These are phyloP conservation scores for Phytophthora nicotianae DNA, from an alignment of 352 stramenopile species.

Conservation along the genomic window DNA sequence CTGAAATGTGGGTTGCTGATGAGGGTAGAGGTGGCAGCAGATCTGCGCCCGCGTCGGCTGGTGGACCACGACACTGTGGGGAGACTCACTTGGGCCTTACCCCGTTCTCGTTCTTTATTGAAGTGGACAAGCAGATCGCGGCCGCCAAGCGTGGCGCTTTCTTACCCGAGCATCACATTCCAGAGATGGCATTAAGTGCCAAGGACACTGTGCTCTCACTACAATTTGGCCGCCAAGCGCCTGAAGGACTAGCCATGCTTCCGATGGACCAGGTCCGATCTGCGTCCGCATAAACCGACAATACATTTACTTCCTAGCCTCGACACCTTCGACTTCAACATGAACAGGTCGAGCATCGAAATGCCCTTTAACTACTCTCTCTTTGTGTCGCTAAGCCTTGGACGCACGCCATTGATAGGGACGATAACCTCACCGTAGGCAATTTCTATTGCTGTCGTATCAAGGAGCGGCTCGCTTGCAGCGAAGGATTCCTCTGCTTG, in stretches of 20 bases:
- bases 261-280: slow-evolving; percentile 25
- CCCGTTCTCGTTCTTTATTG: slow-evolving; percentile 61
- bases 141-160: slow-evolving; percentile 55
- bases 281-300: slow-evolving; percentile 20
- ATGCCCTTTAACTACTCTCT: neutral
- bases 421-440: slow-evolving; percentile 3
- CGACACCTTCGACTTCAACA: slow-evolving; percentile 1
- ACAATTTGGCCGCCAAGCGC: neutral
- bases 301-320: neutral
- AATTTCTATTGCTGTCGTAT: neutral
- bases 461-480: neutral
- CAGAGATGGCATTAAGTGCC: slow-evolving; percentile 62
- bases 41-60: slow-evolving; percentile 8
- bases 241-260: slow-evolving; percentile 3
- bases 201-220: slow-evolving; percentile 40
- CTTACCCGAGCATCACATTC: slow-evolving; percentile 42
- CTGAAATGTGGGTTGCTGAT: slow-evolving; percentile 40
- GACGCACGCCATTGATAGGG: neutral
- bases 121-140: slow-evolving; percentile 58
- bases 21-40: slow-evolving; percentile 4
- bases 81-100: slow-evolving; percentile 54
- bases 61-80: slow-evolving; percentile 9
- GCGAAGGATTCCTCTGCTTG: neutral
- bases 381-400: neutral
- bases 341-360: neutral